Evolutionary conservation across 805 yeast genomes (phyloP), one percentile per base, ranked within the genome.

Genomic region (Lipomyces anomalus): DNA sequence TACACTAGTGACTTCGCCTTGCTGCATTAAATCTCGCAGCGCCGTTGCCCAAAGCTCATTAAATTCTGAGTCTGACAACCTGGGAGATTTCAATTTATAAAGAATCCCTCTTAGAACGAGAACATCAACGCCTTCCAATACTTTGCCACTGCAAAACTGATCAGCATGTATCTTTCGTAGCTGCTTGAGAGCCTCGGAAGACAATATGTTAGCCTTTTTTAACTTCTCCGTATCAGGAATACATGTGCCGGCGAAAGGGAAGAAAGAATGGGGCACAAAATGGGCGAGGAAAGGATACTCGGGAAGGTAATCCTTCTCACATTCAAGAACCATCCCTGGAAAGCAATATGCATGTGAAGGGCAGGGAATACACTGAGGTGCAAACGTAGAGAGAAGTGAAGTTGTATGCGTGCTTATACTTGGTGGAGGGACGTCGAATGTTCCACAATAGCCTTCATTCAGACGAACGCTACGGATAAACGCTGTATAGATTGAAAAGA

Each of bases 311-410:
- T 82, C 95, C 37, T 79, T 80, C 55, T 76, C 79, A 64, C 98
- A 90, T 46, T 74, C 78, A 6, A 84, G 58, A 42, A 72, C 68
- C 56, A 83, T 68, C 37, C 71, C 61, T 21, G 78, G 76, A 52
- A 72, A 78, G 65, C 97, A 90, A 32, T 76, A 69, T 0, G 89
- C 92, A 65, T 89, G 80, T 3, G 71, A 74, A 1, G 97, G 97
- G 61, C 97, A 90, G 22, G 75, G 75, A 3, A 75, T 66, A 66
- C 98, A 90, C 0, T 55, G 37, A 2, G 95, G 94, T 40, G 73
- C 72, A 40, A 73, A 53, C 2, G 52, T 21, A 43, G 44, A 16
- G 40, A 38, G 29, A 53, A 52, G 16, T n/a, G n/a, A n/a, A n/a
- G n/a, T n/a, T n/a, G n/a, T n/a, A n/a, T n/a, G n/a, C n/a, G n/a